Conservation (phyloP, 2,329 filamentous ascomycete genomes). For the Alternaria arbusti region DNA sequence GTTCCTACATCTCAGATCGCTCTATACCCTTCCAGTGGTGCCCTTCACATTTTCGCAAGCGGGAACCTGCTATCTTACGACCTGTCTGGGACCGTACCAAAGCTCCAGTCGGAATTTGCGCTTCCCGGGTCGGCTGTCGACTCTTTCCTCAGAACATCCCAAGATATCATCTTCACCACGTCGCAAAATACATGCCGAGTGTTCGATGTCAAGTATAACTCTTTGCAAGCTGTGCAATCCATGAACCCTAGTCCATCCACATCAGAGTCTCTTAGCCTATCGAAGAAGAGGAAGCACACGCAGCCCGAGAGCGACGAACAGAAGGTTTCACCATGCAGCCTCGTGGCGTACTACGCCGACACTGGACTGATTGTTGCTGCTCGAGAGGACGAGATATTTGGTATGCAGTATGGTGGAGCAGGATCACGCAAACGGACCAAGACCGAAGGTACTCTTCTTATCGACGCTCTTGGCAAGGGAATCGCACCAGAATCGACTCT, state of each 20-base stretch:
- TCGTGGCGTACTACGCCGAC: conserved; percentile 64
- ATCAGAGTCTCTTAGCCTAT: conserved; percentile 38
- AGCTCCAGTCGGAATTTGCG: conserved; percentile 59
- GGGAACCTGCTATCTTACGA: conserved; percentile 67
- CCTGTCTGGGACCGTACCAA: conserved; percentile 67
- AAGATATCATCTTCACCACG: conserved; percentile 69
- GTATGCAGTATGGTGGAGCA: conserved; percentile 61
- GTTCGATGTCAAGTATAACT: conserved; percentile 73
- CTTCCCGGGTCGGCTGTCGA: conserved; percentile 60
- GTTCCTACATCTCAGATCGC: conserved; percentile 51
- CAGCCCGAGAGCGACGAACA: conserved; percentile 52
- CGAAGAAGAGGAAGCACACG: conserved; percentile 44
- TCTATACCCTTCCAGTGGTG: conserved; percentile 68
- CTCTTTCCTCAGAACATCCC: conserved; percentile 71
- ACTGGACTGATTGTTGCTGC: conserved; percentile 71
- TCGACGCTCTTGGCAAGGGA: conserved; percentile 76
- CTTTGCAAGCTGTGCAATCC: conserved; percentile 53
- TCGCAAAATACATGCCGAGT: conserved; percentile 59
- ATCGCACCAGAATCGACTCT: conserved; percentile 32
- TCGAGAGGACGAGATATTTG: conserved; percentile 68
- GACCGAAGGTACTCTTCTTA: conserved; percentile 63
- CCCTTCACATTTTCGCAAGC: conserved; percentile 65
- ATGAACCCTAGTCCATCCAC: conserved; percentile 28
- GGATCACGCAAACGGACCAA: conserved; percentile 47
- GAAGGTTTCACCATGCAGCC: conserved; percentile 41